Evolutionary conservation across 345 rosid species (phyloP), one percentile per base, ranked within the genome.

Genomic region (Anastatica hierochuntica): DNA sequence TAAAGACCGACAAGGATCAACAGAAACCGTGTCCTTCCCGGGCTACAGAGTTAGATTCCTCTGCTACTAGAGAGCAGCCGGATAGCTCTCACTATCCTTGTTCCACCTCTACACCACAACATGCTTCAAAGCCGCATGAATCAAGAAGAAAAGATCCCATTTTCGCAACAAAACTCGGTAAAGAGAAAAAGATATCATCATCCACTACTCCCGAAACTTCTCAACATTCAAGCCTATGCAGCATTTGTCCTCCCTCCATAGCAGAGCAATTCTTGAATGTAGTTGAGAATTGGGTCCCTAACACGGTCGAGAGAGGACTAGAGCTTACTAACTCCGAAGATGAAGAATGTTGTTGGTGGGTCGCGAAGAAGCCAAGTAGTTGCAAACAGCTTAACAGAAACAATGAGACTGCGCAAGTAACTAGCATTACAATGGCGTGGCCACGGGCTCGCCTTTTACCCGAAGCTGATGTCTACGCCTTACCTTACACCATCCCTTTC

Each of bases 401-500:
- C 13, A 58, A 38, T 17, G 63, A 65, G 41, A 44, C 9, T 3
- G 53, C 31, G 18, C 41, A 45, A 46, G 61, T 44, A 35, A n/a
- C n/a, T n/a, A 36, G 46, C 46, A 31, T 42, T 30, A 49, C 60
- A 29, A 14, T 34, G 19, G 14, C 27, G 38, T 72, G 76, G 69
- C 87, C 85, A 1, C 21, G 54, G 8, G 83, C 83, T n/a, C 61
- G 52, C 26, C 50, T 42, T 70, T 31, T 84, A 65, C 62, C 70
- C 0, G 79, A 68, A 20, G 81, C 66, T 7, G 85, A 74, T 52
- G 24, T 82, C 15, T 64, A 63, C 30, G 81, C 88, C 1, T 55
- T 87, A 60, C 96, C 98, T 12, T 90, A 70, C 56, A 68, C 96
- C 0, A 50, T 79, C 14, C 87, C 82, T 4, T 84, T 84, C 30